Base-by-base conservation (phyloP, 345 rosid species). In the Euphorbia pulcherrima region DNA sequence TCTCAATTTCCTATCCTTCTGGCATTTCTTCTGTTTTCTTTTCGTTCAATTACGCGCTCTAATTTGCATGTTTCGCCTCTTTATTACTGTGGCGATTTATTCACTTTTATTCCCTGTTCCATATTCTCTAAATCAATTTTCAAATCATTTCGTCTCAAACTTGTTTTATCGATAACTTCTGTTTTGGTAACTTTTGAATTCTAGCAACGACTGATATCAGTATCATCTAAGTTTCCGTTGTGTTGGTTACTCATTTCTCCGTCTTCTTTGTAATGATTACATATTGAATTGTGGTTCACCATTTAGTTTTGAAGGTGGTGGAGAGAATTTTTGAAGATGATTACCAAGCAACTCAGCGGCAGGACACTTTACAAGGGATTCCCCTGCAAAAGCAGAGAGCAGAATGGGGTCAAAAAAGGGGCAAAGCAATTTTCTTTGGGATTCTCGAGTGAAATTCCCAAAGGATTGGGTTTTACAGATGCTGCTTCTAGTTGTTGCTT, bases 321-420 rank as follows among this genome's bases (percentile, higher is more conserved):
- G 14, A 6, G 60, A 64, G 37, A 69, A 50, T 55, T 64, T n/a
- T 6, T 16, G 28, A 65, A 11, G 62, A 83, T 86, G 88, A 71
- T 69, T 26, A 72, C 82, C 52, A 74, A 79, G 58, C 81, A 78
- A 77, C 69, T 82, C 11, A 67, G 79, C 58, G 78, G 80, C 39
- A 59, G 72, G 46, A 61, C 71, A 64, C 61, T 80, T 35, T 75
- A 69, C 48, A 33, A 57, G 59, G 87, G 85, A 52, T 61, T 85
- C 68, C 52, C 72, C 20, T 37, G 69, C 65, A 79, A 81, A 60
- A 74, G 46, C 33, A 33, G 59, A 44, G 77, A 68, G 33, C 69
- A 70, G 65, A 69, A 70, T 54, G 37, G 68, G 63, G 50, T 57
- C 10, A 69, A 47, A 1, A 74, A 72, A 55, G 24, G 60, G 55